phyloP scores from a whole-genome alignment of 2,329 filamentous ascomycete species.

The Xylaria sp. region DNA sequence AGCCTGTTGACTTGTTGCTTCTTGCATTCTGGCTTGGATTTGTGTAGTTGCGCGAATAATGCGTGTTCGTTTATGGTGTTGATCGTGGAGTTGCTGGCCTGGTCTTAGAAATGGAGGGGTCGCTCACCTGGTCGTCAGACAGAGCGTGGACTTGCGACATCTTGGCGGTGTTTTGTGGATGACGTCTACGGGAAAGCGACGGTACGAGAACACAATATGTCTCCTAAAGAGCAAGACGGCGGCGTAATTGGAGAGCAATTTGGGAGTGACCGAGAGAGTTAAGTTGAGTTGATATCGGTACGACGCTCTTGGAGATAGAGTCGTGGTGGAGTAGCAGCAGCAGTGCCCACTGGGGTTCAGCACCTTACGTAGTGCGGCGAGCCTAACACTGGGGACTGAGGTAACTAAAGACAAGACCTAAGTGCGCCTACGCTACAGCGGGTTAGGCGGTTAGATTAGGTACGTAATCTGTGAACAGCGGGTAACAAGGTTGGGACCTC shows the following conservation, averaged over 20 bases:
- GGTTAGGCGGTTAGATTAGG: background rate
- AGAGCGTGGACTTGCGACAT: constrained; percentile 94
- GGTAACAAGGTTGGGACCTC: too few relatives aligned
- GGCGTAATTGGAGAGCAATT: background rate
- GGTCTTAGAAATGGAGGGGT: background rate
- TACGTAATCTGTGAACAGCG: background rate
- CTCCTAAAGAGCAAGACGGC: background rate
- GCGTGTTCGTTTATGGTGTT: too few relatives aligned
- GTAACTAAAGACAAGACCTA: background rate
- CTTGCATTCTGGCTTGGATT: background rate
- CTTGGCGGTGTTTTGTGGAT: constrained; percentile 40
- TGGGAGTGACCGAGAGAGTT: background rate
- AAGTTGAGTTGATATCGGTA: background rate
- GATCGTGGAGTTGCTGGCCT: background rate
- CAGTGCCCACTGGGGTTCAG: background rate
- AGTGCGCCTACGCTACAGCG: background rate
- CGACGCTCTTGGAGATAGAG: constrained; percentile 2
- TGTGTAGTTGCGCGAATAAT: constrained; percentile 2
- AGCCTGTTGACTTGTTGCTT: background rate
- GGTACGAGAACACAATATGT: background rate
- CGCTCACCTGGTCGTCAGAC: constrained; percentile 88
- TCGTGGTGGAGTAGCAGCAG: constrained; percentile 10
- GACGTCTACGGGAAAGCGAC: constrained; percentile 7
- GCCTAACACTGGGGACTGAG: background rate
- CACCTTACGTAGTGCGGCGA: background rate